Conservation (phyloP, 2,329 filamentous ascomycete genomes). For the Paecilomyces variotii region DNA sequence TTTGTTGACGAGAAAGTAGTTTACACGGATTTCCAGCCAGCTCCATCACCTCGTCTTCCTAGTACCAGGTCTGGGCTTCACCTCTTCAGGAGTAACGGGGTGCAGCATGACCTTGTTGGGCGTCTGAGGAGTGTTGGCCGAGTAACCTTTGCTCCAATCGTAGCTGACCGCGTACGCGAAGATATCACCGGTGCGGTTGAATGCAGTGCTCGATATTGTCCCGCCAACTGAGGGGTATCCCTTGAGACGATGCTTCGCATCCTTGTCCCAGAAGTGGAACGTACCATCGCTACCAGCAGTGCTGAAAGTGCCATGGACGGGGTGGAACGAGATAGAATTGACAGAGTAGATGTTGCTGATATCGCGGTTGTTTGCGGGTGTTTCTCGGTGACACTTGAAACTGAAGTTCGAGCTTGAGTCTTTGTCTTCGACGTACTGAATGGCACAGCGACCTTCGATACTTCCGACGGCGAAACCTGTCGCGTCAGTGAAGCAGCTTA, state of each 20-base stretch:
- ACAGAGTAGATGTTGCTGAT: conserved; percentile 86
- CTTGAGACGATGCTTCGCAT: conserved; percentile 80
- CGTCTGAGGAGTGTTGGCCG: conserved; percentile 62
- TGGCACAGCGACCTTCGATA: conserved; percentile 94
- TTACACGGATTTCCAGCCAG: neutral
- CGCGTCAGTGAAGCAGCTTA: conserved; percentile 89
- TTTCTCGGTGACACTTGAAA: conserved; percentile 96
- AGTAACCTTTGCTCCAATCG: conserved; percentile 97
- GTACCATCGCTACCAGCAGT: conserved; percentile 93
- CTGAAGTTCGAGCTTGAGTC: conserved; percentile 89
- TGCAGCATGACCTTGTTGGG: conserved; percentile 82
- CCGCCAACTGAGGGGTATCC: conserved; percentile 80
- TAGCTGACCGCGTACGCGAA: conserved; percentile 90
- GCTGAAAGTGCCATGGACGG: conserved; percentile 93
- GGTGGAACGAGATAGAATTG: conserved; percentile 97
- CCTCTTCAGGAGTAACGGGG: conserved; percentile 59
- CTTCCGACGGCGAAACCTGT: conserved; percentile 90
- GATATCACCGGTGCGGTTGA: conserved; percentile 76
- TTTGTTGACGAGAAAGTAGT: neutral
- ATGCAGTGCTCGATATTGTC: conserved; percentile 83
- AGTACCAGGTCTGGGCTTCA: conserved; percentile 46
- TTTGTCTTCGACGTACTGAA: conserved; percentile 97
- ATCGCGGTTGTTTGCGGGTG: conserved; percentile 54
- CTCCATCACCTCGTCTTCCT: conserved; percentile 32
- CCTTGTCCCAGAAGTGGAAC: conserved; percentile 73